Base-by-base conservation (phyloP, 768 basidiomycete genomes). In the Boletus huronensis region DNA sequence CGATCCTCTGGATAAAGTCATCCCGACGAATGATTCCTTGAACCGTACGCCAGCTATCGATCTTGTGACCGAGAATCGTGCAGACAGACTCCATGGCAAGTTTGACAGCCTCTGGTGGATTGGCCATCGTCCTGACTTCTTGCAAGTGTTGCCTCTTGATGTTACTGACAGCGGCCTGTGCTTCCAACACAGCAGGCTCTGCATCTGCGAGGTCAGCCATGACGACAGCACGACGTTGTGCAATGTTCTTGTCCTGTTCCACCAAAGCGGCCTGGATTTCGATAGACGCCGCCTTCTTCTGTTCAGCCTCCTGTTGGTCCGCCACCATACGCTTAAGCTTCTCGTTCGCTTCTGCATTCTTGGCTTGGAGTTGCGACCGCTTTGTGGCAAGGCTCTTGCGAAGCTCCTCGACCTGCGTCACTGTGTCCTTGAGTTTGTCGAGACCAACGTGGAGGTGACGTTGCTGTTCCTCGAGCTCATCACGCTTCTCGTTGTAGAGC, bases 51-150 rank as follows among this genome's bases (percentile, higher is more conserved):
- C 97, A 99, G 67, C 85, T 86, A 65, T 99, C 97, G 64, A 98
- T 90, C 72, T 93, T 93, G 75, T 98, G 92, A 7, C 97, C 97
- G 21, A 99, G 84, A 43, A 97, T 79, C 14, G 91, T 94, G 71
- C 97, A 98, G 38, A 97, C 96, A 1, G 95, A 97, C 67, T 98
- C 97, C 94, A 98, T 98, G 16, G 97, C 93, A 42, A 96, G 73
- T 71, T 98, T 98, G 61, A 98, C 95, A 5, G 92, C 89, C 69
- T 98, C 97, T 0, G 97, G 97, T 43, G 97, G 97, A 66, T 98
- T 98, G 41, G 93, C 91, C 95, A 99, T 98, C 10, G 92, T 83
- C 63, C 97, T 84, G 39, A 98, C 97, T 82, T 99, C 97, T 66
- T 95, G 90, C 39, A 99, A 75, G 64, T 98, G 95, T 65, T 93